Evolutionary conservation across 2,329 filamentous ascomycete species (phyloP).

Genomic region (Triangularia verruculosa): DNA sequence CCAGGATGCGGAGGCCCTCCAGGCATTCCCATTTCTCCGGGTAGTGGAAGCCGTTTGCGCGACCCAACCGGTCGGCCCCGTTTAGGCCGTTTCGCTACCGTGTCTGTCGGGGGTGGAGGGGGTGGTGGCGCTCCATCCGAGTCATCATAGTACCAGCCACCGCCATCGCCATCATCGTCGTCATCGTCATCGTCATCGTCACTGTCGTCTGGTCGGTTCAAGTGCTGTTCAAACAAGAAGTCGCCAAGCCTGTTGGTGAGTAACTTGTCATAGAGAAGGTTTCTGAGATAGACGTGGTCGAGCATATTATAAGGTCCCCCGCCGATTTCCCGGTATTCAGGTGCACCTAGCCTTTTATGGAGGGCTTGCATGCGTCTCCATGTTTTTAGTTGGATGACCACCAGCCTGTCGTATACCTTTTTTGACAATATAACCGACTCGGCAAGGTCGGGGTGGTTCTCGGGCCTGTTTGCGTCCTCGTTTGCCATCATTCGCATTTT

Average conservation of each 20-base stretch:
- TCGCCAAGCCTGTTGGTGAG: neutral
- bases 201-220: neutral
- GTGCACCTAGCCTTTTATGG: neutral
- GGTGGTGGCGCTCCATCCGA: too few relatives aligned
- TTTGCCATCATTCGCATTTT: too few relatives aligned
- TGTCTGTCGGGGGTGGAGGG: too few relatives aligned
- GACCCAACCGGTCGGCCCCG: too few relatives aligned
- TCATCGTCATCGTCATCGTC: neutral
- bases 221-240: neutral
- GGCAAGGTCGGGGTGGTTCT: neutral
- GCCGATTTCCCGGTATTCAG: neutral
- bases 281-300: neutral
- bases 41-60: too few relatives aligned
- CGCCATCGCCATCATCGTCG: too few relatives aligned
- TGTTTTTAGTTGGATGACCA: neutral
- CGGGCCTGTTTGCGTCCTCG: too few relatives aligned
- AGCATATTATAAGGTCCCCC: neutral
- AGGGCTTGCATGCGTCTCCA: neutral
- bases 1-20: too few relatives aligned
- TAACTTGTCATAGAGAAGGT: neutral
- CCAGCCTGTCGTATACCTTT: neutral
- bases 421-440: neutral
- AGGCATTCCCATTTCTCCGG: too few relatives aligned
- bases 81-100: too few relatives aligned
- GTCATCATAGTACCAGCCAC: too few relatives aligned